These are phyloP conservation scores for Phytophthora foliorum DNA, from an alignment of 352 stramenopile genomes.

Conservation along the genomic window DNA sequence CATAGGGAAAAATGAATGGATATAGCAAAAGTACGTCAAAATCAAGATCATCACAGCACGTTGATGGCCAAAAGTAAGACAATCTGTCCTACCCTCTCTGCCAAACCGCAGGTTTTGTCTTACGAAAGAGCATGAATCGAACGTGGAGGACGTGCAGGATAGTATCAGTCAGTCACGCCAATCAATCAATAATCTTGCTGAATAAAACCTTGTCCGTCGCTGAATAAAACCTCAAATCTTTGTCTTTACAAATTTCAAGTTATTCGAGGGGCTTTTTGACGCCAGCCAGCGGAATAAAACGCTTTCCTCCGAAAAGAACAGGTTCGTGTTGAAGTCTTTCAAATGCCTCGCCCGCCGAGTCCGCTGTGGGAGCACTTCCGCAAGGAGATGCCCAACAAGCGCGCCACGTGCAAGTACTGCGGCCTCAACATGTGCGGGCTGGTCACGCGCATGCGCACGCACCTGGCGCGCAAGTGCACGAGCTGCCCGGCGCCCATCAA, in stretches of 20 bases:
- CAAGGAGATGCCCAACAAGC: slow-evolving; percentile 64
- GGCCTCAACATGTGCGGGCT: slow-evolving; percentile 80
- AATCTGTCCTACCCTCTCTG: too few relatives aligned
- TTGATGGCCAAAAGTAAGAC: too few relatives aligned
- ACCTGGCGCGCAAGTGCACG: slow-evolving; percentile 68
- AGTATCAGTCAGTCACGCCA: too few relatives aligned
- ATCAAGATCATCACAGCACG: too few relatives aligned
- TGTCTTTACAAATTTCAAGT: slow-evolving; percentile 1
- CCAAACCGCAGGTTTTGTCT: too few relatives aligned
- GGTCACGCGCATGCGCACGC: slow-evolving; percentile 70
- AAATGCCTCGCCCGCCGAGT: slow-evolving; percentile 67
- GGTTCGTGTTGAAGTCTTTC: slow-evolving; percentile 2
- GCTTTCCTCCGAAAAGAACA: slow-evolving; percentile 32
- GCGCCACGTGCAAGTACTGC: slow-evolving; percentile 83
- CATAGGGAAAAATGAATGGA: too few relatives aligned
- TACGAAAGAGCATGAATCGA: too few relatives aligned
- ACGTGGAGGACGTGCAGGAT: too few relatives aligned
- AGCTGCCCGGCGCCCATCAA: slow-evolving; percentile 60
- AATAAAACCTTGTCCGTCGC: background rate
- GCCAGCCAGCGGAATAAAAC: slow-evolving; percentile 40
- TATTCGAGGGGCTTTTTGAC: slow-evolving; percentile 12
- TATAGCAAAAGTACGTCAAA: too few relatives aligned
- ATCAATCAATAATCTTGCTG: too few relatives aligned
- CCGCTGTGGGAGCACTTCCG: slow-evolving; percentile 73
- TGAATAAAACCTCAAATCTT: slow-evolving; percentile 16